Base-by-base conservation (phyloP, 768 basidiomycete genomes). In the Pulveroboletus ravenelii region DNA sequence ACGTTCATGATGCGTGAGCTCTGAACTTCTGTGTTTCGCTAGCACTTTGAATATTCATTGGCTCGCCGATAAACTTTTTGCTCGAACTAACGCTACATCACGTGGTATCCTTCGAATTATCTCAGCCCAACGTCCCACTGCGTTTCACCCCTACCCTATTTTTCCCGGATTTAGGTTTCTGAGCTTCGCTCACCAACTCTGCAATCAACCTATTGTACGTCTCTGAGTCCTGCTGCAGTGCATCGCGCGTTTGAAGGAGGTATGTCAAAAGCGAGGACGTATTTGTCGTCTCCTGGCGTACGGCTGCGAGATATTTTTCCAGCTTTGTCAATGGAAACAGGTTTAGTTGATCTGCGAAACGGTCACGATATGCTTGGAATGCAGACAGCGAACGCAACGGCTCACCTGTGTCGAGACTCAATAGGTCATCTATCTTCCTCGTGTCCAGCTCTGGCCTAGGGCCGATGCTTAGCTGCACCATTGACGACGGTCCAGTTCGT, bases 201-300 rank as follows among this genome's bases (percentile, higher is more conserved):
- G 86, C 93, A 52, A 96, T 96, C 50, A 93, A 74, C 14, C 83
- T 85, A 67, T 96, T 94, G 62, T 92, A 93, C 25, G 84, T 88
- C 72, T 96, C 87, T 34, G 84, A 85, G 63, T 90, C 89, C 69
- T 93, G 90, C 66, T 91, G 88, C 52, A 91, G 65, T 31, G 85
- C 80, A 55, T 93, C 91, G 51, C 84, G 78, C 35, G 80, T 78
- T 70, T 96, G 92, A 53, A 94, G 72, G 32, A 93, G 71, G 70
- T 92, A 80, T 17, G 90, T 92, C 48, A 96, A 73, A 10, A 91
- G 71, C 12, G 79, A 69, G 2, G 91, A 92, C 0, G 88, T 82
- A 36, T 82, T 80, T 5, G 84, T 82, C 4, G 89, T 93, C 55
- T 91, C 85, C 30, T 70, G 55, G 48, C 81, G 81, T 42, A 95